phyloP scores from a whole-genome alignment of 345 rosid species.

The Hirschfeldia incana region DNA sequence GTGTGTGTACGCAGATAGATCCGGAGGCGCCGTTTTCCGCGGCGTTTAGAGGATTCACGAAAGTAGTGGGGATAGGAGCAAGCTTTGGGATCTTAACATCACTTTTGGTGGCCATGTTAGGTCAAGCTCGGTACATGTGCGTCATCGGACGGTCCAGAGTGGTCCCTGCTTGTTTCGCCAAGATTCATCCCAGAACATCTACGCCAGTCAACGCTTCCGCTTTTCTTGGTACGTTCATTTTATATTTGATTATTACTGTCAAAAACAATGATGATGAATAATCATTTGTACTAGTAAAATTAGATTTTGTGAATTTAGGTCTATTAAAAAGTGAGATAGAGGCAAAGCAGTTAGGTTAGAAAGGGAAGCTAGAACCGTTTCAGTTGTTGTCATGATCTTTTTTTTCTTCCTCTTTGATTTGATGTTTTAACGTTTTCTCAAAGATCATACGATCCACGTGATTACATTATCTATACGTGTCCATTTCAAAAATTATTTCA shows the following conservation, averaged over 20 bases:
- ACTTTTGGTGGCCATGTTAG: conserved; percentile 88
- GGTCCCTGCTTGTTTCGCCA: conserved; percentile 88
- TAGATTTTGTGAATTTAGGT: not conserved
- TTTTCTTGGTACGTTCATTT: conserved; percentile 70
- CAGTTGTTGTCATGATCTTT: conserved; percentile 21
- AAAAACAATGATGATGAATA: not conserved
- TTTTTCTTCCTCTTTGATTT: conserved; percentile 6
- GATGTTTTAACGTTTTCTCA: conserved; percentile 24
- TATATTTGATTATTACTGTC: not conserved
- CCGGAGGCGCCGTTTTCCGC: conserved; percentile 80
- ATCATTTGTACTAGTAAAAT: not conserved
- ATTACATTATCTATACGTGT: conserved; percentile 33
- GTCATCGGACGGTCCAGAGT: conserved; percentile 94
- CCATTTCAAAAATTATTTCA: conserved; percentile 19
- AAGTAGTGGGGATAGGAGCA: conserved; percentile 90
- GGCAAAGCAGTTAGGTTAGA: conserved; percentile 32
- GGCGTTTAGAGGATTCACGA: conserved; percentile 68
- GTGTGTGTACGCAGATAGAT: conserved; percentile 57
- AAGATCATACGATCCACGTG: conserved; percentile 37
- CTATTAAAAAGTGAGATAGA: conserved; percentile 12
- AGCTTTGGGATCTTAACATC: conserved; percentile 96
- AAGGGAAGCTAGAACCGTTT: conserved; percentile 35
- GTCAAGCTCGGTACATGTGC: conserved; percentile 96
- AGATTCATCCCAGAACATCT: conserved; percentile 72
- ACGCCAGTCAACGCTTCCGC: conserved; percentile 95